Conservation (phyloP, 2,329 filamentous ascomycete genomes). For the Trichoderma cornu-damae region DNA sequence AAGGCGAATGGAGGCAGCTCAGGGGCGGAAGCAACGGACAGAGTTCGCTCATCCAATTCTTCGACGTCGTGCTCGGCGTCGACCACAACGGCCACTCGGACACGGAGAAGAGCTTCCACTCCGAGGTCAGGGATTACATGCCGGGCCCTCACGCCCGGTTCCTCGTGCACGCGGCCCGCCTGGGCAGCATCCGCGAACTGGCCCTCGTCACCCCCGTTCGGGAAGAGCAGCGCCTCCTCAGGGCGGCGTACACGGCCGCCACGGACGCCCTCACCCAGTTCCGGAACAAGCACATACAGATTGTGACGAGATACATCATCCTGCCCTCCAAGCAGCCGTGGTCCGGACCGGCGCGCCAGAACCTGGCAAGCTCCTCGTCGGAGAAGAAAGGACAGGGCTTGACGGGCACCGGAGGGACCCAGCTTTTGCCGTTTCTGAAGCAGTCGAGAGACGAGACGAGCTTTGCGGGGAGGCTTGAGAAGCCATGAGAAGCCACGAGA, state of each 20-base stretch:
- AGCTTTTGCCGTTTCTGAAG: conserved; percentile 82
- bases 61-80: conserved; percentile 79
- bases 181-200: conserved; percentile 70
- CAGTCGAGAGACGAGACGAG: conserved; percentile 80
- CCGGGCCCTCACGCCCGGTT: conserved; percentile 77
- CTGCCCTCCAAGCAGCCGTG: conserved; percentile 57
- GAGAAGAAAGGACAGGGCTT: conserved; percentile 44
- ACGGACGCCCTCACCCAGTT: conserved; percentile 70
- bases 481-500: too few species aligned
- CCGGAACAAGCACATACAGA: conserved; percentile 80
- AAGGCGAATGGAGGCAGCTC: conserved; percentile 66
- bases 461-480: conserved; percentile 33
- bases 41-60: conserved; percentile 87
- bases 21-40: conserved; percentile 93
- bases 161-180: conserved; percentile 61
- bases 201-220: conserved; percentile 51
- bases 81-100: conserved; percentile 55
- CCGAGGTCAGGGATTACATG: conserved; percentile 85
- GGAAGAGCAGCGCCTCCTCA: conserved; percentile 43
- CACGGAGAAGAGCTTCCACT: conserved; percentile 40
- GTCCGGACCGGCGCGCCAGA: conserved; percentile 30
- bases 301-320: conserved; percentile 88
- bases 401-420: conserved; percentile 81
- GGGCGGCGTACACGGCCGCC: conserved; percentile 60
- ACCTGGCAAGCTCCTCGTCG: conserved; percentile 44